Evolutionary conservation across 1,284 basidiomycete species (phyloP).

Genomic region (Trametes hirsuta): DNA sequence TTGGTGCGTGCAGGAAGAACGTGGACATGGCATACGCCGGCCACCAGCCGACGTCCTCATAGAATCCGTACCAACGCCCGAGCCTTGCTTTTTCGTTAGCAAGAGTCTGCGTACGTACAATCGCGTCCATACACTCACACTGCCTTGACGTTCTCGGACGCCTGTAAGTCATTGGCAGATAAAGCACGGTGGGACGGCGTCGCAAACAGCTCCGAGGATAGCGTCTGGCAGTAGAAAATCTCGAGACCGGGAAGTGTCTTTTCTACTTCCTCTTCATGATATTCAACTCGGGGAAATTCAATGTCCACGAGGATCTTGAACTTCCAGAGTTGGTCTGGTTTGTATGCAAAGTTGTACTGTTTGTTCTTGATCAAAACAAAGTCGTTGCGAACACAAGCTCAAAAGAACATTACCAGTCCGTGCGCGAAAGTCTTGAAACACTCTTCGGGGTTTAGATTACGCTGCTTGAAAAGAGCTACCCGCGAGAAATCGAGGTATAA

Average conservation of each 20-base stretch:
- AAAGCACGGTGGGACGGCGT: not conserved
- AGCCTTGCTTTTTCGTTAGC: constrained; percentile 2
- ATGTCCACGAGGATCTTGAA: no score
- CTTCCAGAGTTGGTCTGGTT: no score
- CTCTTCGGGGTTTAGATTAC: constrained; percentile 31
- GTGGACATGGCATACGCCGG: constrained; percentile 4
- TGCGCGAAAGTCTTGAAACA: constrained; percentile 34
- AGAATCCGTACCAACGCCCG: constrained; percentile 16
- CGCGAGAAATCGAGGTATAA: not conserved
- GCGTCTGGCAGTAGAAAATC: no score
- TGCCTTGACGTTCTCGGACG: constrained; percentile 14
- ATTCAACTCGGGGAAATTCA: no score
- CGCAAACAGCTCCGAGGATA: not conserved
- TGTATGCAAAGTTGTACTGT: not conserved
- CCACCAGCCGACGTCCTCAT: not conserved
- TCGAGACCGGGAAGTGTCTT: no score
- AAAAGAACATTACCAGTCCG: constrained; percentile 28
- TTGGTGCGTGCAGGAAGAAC: constrained; percentile 3
- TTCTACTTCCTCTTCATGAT: no score
- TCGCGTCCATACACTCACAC: constrained; percentile 1
- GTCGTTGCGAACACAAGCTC: not conserved
- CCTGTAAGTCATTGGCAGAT: constrained; percentile 18
- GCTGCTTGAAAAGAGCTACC: constrained; percentile 41
- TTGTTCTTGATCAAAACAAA: no score
- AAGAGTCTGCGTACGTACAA: not conserved